Conservation (phyloP, 257 asterid genomes). For the Solanum pinnatisectum region DNA sequence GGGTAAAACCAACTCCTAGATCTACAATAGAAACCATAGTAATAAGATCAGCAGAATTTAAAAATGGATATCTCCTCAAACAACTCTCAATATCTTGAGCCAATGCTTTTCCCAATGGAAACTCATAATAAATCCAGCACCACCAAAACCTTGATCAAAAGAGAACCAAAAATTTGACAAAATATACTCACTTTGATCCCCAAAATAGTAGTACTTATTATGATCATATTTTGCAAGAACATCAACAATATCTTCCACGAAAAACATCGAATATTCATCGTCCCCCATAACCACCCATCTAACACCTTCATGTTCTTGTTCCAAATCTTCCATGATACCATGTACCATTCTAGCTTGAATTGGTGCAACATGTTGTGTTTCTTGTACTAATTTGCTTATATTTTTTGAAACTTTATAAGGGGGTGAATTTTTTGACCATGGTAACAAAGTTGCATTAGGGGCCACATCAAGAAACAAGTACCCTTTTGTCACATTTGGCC, state of each 20-base stretch:
- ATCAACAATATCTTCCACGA: conserved; percentile 47
- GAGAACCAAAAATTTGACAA: conserved; percentile 42
- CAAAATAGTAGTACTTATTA: conserved; percentile 33
- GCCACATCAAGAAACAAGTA: conserved; percentile 31
- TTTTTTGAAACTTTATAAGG: conserved; percentile 38
- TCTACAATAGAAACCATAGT: conserved; percentile 57
- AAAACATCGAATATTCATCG: conserved; percentile 46
- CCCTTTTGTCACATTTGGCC: conserved; percentile 45
- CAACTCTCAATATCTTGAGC: conserved; percentile 42
- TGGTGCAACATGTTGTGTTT: conserved; percentile 19
- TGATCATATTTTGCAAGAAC: conserved; percentile 42
- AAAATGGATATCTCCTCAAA: conserved; percentile 25
- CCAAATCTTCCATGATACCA: conserved; percentile 34
- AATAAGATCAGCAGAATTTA: conserved; percentile 33
- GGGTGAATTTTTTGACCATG: conserved; percentile 50
- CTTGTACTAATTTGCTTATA: conserved; percentile 4
- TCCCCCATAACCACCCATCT: conserved; percentile 66
- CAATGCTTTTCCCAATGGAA: conserved; percentile 39
- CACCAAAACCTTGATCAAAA: conserved; percentile 55
- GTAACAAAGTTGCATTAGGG: conserved; percentile 33
- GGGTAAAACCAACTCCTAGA: conserved; percentile 45
- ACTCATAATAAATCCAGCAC: conserved; percentile 52
- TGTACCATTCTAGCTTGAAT: conserved; percentile 51
- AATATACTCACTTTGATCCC: conserved; percentile 49
- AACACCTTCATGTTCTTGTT: conserved; percentile 29